Conservation (phyloP, 2,329 filamentous ascomycete species). For the Penicillium sp. region DNA sequence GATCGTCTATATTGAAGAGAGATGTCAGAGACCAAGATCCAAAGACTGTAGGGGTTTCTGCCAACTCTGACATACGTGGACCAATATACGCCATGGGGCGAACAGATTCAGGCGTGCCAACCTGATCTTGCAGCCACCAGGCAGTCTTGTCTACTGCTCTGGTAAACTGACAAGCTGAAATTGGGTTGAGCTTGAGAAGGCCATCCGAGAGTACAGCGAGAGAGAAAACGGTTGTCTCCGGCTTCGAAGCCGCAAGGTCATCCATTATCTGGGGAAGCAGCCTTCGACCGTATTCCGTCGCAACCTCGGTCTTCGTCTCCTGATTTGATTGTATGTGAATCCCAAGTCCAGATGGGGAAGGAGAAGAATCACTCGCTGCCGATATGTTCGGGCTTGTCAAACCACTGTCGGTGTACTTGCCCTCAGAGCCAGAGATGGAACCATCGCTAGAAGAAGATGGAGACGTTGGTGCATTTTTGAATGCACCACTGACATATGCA, state of each 20-base stretch:
- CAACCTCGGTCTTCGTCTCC: background rate
- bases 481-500: slow-evolving; percentile 5
- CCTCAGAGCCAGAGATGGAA: slow-evolving; percentile 4
- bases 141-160: slow-evolving; percentile 11
- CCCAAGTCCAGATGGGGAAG: background rate
- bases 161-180: slow-evolving; percentile 2
- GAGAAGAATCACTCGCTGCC: background rate
- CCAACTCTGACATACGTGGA: slow-evolving; percentile 3
- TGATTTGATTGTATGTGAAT: background rate
- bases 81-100: slow-evolving; percentile 10
- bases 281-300: slow-evolving; percentile 5
- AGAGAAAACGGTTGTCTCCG: slow-evolving; percentile 6
- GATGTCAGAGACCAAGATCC: slow-evolving; percentile 1
- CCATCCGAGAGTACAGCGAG: background rate
- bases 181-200: slow-evolving; percentile 1
- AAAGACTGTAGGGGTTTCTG: background rate
- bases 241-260: slow-evolving; percentile 4
- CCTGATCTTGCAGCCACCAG: slow-evolving; percentile 3
- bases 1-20: slow-evolving; percentile 2
- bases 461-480: background rate
- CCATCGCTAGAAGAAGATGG: slow-evolving; percentile 1
- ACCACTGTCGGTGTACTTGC: background rate
- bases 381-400: background rate
- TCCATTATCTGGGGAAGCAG: slow-evolving; percentile 10
- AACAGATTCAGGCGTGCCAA: slow-evolving; percentile 2